Evolutionary conservation across 768 basidiomycete species (phyloP).

Genomic region (Tremella fuciformis): DNA sequence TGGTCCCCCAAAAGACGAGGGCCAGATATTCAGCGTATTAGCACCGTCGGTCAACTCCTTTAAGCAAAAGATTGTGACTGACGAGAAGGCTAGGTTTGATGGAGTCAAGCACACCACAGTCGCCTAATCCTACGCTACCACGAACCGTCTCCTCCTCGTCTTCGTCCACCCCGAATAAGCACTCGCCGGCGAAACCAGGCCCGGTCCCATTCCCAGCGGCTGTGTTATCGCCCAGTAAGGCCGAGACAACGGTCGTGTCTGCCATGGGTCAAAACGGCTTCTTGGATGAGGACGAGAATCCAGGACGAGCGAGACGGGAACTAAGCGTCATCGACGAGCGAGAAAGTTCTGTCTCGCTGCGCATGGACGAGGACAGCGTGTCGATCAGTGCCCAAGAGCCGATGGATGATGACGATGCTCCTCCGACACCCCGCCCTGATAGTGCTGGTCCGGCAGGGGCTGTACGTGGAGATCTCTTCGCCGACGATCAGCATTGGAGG

Average conservation of each 20-base stretch:
- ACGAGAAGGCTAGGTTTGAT: slow-evolving; percentile 26
- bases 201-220: slow-evolving; percentile 18
- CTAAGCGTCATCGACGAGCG: slow-evolving; percentile 49
- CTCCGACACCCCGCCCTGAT: neutral
- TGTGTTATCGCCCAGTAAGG: slow-evolving; percentile 14
- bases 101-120: slow-evolving; percentile 24
- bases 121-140: slow-evolving; percentile 28
- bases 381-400: neutral
- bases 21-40: slow-evolving; percentile 89
- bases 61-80: slow-evolving; percentile 12
- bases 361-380: slow-evolving; percentile 4
- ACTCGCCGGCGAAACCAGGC: slow-evolving; percentile 21
- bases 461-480: neutral
- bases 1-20: slow-evolving; percentile 78
- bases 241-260: slow-evolving; percentile 30
- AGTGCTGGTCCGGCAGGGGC: neutral
- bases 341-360: slow-evolving; percentile 3
- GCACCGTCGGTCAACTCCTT: slow-evolving; percentile 58
- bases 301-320: slow-evolving; percentile 42
- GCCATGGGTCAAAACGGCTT: slow-evolving; percentile 30
- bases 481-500: neutral
- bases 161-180: slow-evolving; percentile 18
- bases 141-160: slow-evolving; percentile 23
- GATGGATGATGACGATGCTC: neutral
- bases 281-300: slow-evolving; percentile 22